Evolutionary conservation across 192 early-diverging fungal genomes (phyloP), one percentile per base, ranked within the genome.

Genomic region (Blastocladiella britannica): DNA sequence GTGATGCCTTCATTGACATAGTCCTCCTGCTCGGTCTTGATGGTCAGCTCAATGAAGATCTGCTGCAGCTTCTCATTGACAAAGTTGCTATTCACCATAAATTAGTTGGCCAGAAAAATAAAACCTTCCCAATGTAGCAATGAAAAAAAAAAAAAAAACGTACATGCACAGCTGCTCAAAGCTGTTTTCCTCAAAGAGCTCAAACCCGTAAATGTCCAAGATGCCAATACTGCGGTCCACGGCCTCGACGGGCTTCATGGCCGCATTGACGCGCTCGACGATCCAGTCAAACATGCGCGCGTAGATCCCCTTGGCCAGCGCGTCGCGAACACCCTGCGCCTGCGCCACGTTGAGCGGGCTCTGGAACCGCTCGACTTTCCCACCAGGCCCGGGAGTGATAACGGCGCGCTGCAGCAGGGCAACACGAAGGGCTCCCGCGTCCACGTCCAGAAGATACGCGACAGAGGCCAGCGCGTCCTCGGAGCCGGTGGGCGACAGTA

Each of bases 1-100:
- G 91, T 67, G 66, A 98, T 98, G 56, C 87, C 80, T 72, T 98
- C 95, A 52, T 80, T 73, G 55, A 88, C 82, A 61, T 97, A 97
- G 66, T 97, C 94, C 71, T 97, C 92, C 75, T 97, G 94, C 72
- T 98, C 94, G 6, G 88, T 79, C 72, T 98, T 97, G 37, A 98
- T 75, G 25, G 94, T 98, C 53, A 98, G 70, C 70, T 97, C 91
- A 57, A 98, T 98, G 63, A 98, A 98, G 63, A 98, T 93, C 63
- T 97, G 92, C 64, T 98, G 95, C 55, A 96, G 72, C 64, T 87
- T 87, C 62, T 96, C 91, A 67, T 95, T 96, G 62, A 90, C 88
- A 59, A 93, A 98, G 71, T 95, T 98, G 76, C 37, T 47, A 47
- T n/a, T n/a, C n/a, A n/a, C n/a, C n/a, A n/a, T n/a, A n/a, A n/a